Conservation (phyloP, 805 yeast species). For the Candida ipomoeae region DNA sequence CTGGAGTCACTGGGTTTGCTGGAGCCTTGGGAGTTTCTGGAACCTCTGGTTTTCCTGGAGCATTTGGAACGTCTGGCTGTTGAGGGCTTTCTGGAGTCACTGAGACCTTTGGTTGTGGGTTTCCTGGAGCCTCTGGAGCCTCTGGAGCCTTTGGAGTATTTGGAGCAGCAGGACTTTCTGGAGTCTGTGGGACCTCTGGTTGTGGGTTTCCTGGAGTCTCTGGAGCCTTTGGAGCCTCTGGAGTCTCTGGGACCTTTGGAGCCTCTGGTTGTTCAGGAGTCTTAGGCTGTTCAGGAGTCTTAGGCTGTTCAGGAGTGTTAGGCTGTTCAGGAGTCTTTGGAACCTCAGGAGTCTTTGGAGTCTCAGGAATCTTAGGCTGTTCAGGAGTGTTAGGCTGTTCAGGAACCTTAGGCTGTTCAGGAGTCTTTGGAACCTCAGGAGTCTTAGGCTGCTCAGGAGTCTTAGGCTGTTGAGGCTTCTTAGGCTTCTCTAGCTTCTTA, state of each 20-base stretch:
- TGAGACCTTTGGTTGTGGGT: too few relatives aligned
- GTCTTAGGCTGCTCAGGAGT: background rate
- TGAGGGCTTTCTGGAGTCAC: too few relatives aligned
- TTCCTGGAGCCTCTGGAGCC: too few relatives aligned
- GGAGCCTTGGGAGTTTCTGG: too few relatives aligned
- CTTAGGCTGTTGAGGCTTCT: background rate
- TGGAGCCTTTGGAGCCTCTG: background rate
- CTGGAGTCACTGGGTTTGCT: too few relatives aligned
- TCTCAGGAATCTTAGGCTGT: background rate
- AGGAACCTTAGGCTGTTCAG: background rate
- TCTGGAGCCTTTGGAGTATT: too few relatives aligned
- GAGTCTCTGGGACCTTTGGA: background rate
- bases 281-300: background rate
- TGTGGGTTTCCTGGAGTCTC: too few relatives aligned
- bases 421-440: background rate
- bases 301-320: too few relatives aligned
- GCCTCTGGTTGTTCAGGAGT: too few relatives aligned
- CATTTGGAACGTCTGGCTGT: too few relatives aligned
- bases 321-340: background rate
- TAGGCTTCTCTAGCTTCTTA: background rate
- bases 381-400: background rate
- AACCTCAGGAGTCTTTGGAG: background rate
- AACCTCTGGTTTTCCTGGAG: too few relatives aligned
- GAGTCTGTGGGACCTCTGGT: background rate
- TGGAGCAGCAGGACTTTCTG: background rate